Conservation (phyloP, 192 early-diverging fungal species). For the Ambispora gerdemannii region DNA sequence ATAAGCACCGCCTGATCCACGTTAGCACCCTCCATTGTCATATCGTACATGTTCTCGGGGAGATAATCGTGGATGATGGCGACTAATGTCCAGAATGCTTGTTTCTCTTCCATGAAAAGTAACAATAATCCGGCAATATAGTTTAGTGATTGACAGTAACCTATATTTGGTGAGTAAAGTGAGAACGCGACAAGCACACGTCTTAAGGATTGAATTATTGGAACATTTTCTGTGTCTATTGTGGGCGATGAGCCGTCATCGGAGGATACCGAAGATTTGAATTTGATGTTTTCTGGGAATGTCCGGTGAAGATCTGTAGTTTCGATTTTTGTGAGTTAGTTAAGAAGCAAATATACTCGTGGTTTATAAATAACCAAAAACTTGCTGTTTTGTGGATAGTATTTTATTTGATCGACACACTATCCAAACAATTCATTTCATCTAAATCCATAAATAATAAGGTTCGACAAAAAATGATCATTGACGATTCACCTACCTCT, state of each 20-base stretch:
- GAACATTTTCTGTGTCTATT: constrained; percentile 43
- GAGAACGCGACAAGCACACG: constrained; percentile 71
- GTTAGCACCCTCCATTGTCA: constrained; percentile 68
- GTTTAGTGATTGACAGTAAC: constrained; percentile 84
- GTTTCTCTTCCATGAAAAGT: constrained; percentile 68
- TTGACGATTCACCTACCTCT: constrained; percentile 53
- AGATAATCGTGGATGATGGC: constrained; percentile 71
- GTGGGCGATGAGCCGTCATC: constrained; percentile 32
- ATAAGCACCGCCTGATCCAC: constrained; percentile 68
- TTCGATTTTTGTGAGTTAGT: neutral
- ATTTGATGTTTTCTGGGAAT: constrained; percentile 73
- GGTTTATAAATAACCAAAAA: neutral
- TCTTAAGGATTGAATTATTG: constrained; percentile 55
- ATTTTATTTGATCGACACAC: neutral
- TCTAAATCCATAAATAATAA: neutral
- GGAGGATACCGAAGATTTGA: constrained; percentile 47
- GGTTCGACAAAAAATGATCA: constrained; percentile 12
- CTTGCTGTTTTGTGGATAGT: neutral
- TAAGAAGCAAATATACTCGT: neutral
- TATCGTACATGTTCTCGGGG: constrained; percentile 72
- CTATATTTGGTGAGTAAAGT: constrained; percentile 67
- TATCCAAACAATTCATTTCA: no score
- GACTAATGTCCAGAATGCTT: constrained; percentile 77
- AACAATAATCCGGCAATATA: constrained; percentile 74
- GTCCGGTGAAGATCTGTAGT: constrained; percentile 68